Percentiles rank a stretch among this genome's conserved stretches.
These are phyloP conservation scores for Pseudocercospora eumusae DNA, from an alignment of 2,329 filamentous ascomycete genomes.

Conservation along the genomic window DNA sequence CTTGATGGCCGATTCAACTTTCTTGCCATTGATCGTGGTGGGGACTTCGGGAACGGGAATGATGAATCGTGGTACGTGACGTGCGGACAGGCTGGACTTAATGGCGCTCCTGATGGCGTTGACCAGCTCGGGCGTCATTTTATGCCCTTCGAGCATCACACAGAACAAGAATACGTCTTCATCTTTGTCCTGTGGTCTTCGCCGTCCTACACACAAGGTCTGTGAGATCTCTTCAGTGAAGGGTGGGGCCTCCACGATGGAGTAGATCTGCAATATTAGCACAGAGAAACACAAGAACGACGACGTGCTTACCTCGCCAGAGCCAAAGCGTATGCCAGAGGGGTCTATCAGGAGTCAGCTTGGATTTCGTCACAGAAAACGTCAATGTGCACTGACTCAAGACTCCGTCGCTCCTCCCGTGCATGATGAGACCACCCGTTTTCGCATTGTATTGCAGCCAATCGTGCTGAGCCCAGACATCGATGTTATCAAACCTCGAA, in stretches of 20 bases:
- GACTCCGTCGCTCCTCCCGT: slow-evolving; percentile 51
- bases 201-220: slow-evolving; percentile 44
- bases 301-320: slow-evolving; percentile 38
- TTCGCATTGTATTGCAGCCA: slow-evolving; percentile 47
- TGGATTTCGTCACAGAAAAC: not conserved
- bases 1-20: slow-evolving; percentile 50
- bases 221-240: slow-evolving; percentile 43
- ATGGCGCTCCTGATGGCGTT: slow-evolving; percentile 35
- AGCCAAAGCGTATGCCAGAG: slow-evolving; percentile 51
- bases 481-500: slow-evolving; percentile 44
- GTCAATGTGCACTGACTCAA: slow-evolving; percentile 38
- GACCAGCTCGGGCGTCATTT: slow-evolving; percentile 33
- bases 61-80: slow-evolving; percentile 48
- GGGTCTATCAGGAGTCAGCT: slow-evolving; percentile 38
- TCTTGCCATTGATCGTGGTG: slow-evolving; percentile 52
- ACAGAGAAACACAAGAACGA: not conserved
- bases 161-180: slow-evolving; percentile 47
- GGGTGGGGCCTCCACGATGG: slow-evolving; percentile 48
- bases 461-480: slow-evolving; percentile 52
- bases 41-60: slow-evolving; percentile 36
- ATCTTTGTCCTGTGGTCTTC: slow-evolving; percentile 41
- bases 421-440: slow-evolving; percentile 48
- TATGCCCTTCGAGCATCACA: slow-evolving; percentile 38
- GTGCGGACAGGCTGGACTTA: slow-evolving; percentile 31
- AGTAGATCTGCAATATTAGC: slow-evolving; percentile 43